Evolutionary conservation across 2,329 filamentous ascomycete species (phyloP).

Genomic region (Aspergillus proliferans): DNA sequence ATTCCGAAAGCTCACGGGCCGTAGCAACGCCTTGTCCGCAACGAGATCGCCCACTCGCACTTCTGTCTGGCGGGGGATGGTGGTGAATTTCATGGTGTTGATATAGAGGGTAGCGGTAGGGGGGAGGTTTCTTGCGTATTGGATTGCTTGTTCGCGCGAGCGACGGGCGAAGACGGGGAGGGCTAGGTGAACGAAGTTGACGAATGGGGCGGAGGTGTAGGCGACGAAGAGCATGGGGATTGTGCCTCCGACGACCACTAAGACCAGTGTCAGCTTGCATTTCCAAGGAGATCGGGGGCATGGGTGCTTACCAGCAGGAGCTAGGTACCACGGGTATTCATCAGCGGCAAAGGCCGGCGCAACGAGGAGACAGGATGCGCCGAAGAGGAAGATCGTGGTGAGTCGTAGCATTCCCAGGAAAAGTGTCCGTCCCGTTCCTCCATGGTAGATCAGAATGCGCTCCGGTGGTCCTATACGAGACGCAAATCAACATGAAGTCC

Average conservation of each 20-base stretch:
- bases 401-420: conserved; percentile 67
- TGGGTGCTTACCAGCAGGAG: conserved; percentile 33
- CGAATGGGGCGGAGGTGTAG: conserved; percentile 63
- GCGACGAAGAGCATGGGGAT: conserved; percentile 60
- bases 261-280: not conserved
- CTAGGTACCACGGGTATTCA: conserved; percentile 39
- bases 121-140: conserved; percentile 41
- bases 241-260: conserved; percentile 55
- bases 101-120: conserved; percentile 39
- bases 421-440: conserved; percentile 60
- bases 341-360: conserved; percentile 51
- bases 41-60: conserved; percentile 38
- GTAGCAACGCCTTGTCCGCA: conserved; percentile 26
- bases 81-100: conserved; percentile 42
- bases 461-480: conserved; percentile 29
- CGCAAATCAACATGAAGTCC: conserved; percentile 9
- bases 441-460: conserved; percentile 65
- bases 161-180: conserved; percentile 60
- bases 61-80: conserved; percentile 37
- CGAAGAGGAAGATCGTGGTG: conserved; percentile 62
- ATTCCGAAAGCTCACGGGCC: conserved; percentile 39
- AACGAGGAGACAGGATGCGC: conserved; percentile 59
- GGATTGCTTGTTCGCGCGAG: conserved; percentile 45
- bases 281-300: not conserved
- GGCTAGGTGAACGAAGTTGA: conserved; percentile 64